Evolutionary conservation across 2,329 filamentous ascomycete species (phyloP), one percentile per base, ranked within the genome.

Genomic region (Botrytis fragariae): DNA sequence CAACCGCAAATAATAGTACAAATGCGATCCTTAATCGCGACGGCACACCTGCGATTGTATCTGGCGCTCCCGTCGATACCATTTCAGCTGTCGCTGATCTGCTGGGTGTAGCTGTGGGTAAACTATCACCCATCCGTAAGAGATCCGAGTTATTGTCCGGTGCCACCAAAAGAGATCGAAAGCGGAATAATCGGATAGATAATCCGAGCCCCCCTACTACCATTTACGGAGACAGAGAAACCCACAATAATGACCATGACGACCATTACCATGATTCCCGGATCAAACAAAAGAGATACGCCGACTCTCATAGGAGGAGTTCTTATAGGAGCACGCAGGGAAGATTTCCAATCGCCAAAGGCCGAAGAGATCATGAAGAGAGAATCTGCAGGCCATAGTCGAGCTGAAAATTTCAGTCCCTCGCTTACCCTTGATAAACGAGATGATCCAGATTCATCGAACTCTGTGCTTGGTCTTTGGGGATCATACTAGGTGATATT

Each of bases 301-400:
- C 44, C 7, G 10, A 48, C 2, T 37, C 12, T 67, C 14, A 64
- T 45, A 25, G 1, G n/a, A 9, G 61, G 18, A 25, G 9, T 35
- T 8, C 22, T 35, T 35, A 35, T 48, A 35, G 44, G 35, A 48
- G 63, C 44, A 48, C 12, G 9, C 10, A 20, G n/a, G 1, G 20
- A 18, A 5, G 9, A 9, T 6, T 18, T 14, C 6, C 12, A n/a
- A 18, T 3, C 6, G 12, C 7, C 9, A 0, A 20, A 44, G 6
- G 4, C 14, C 18, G 16, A 10, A 35, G 57, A 35, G 35, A 14
- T 25, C 10, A 22, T 1, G 9, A 35, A n/a, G 59, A 37, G 63
- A 48, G 20, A 37, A 18, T 2, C 10, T n/a, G n/a, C 1, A 9
- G 2, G 12, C 10, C 0, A n/a, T 4, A n/a, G 12, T 48, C 29